Evolutionary conservation across 148 eudicot genomes (phyloP), one percentile per base, ranked within the genome.

Genomic region (Euryodendron excelsum): DNA sequence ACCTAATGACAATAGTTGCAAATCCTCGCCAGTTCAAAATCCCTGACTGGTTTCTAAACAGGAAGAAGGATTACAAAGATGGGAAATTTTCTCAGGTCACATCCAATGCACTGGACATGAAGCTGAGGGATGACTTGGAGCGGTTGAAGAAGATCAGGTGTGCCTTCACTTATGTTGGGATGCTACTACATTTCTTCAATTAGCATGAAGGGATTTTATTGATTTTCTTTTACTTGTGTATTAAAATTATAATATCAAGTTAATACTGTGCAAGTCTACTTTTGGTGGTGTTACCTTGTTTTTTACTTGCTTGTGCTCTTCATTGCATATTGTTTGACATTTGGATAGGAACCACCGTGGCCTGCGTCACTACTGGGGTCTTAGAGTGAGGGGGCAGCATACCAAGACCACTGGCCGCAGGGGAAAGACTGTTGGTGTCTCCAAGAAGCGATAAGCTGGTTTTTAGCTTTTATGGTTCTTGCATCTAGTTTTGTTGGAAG

Each of bases 381-480:
- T 93, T 15, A 86, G 98, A 44, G 98, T 93, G 50, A 96, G 98
- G 80, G 98, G 98, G 27, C 98, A 93, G 83, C 98, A 93, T 86
- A 93, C 98, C 85, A 93, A 93, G 89, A 93, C 98, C 15, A 93
- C 98, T 74, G 98, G 98, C 52, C 98, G 98, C 60, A 88, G 98
- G 84, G 98, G 98, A 73, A 93, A 93, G 94, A 93, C 98, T 76
- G 98, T 93, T 82, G 98, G 96, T 84, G 96, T 93, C 79, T 93
- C 98, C 33, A 91, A 93, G 94, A 93, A 93, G 90, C 92, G 98
- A 80, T 93, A 52, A 88, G 36, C 84, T 77, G 56, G 36, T 23
- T 61, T 7, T 53, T 23, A 11, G 15, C 13, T 3, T 21, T 50
- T 41, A 41, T 41, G 45, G 45, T 20, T 28, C 23, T 36, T 70